These are phyloP conservation scores for Strobilomyces echinocephalus DNA, from an alignment of 768 basidiomycete species.

Conservation along the genomic window DNA sequence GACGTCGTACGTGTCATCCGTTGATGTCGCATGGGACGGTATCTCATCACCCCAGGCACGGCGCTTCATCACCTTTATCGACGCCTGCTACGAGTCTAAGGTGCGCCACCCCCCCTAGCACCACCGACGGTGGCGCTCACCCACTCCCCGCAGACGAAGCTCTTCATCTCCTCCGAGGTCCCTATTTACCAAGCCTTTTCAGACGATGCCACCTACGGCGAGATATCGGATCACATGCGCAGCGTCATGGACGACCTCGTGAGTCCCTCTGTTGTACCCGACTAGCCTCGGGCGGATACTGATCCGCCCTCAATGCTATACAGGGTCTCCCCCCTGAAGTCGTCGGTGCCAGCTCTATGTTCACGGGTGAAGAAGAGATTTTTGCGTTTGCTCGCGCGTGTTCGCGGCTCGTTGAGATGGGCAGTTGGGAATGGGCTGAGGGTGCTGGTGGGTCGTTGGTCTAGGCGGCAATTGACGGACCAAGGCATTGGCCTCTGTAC, in stretches of 20 bases:
- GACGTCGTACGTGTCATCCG: conserved; percentile 56
- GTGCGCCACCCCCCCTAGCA: conserved; percentile 31
- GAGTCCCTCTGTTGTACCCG: conserved; percentile 9
- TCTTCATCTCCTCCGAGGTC: conserved; percentile 89
- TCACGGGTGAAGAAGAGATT: conserved; percentile 93
- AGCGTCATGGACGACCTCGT: conserved; percentile 96
- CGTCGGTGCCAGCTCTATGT: conserved; percentile 84
- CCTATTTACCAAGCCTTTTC: conserved; percentile 90
- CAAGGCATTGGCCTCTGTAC: no score
- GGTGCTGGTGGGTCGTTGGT: conserved; percentile 25
- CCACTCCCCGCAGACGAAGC: conserved; percentile 72
- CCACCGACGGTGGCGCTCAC: conserved; percentile 28
- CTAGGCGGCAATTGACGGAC: neutral
- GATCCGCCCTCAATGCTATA: neutral
- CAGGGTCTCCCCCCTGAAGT: conserved; percentile 75
- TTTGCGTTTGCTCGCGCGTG: conserved; percentile 97
- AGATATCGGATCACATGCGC: conserved; percentile 80
- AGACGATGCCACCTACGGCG: conserved; percentile 47
- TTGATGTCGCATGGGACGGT: neutral
- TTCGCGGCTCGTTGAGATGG: conserved; percentile 83
- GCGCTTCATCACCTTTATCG: conserved; percentile 96
- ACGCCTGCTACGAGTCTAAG: conserved; percentile 93
- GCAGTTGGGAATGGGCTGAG: conserved; percentile 81
- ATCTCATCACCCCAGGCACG: conserved; percentile 52
- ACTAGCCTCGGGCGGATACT: neutral